Evolutionary conservation across 1,284 basidiomycete genomes (phyloP), one percentile per base, ranked within the genome.

Genomic region (Coriolopsis trogii): DNA sequence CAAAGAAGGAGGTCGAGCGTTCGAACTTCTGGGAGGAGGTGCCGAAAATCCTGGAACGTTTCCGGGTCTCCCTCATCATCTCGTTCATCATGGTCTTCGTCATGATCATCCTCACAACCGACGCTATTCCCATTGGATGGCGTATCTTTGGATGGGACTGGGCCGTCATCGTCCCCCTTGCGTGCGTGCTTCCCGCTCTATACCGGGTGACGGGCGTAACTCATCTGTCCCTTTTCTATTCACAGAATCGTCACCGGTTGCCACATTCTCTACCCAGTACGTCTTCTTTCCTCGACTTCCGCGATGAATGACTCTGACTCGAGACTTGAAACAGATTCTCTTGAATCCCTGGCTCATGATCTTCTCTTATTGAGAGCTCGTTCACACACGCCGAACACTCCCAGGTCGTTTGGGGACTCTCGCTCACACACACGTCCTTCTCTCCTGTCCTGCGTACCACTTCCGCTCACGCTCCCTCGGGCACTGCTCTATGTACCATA

Each of bases 1-100:
- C 87, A 3, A 85, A 81, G 67, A 91, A 91, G 74, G 89, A 91
- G 65, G 87, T 89, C 46, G 85, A 90, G 68, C 77, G 82, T 46
- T 89, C 85, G 13, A 93, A 93, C 69, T 93, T 94, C 75, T 94
- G 91, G 82, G 81, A 87, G 46, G 92, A 95, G 68, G 84, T 93
- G 7, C 93, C 93, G 0, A 82, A 79, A 55, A 93, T 93, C 67
- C 72, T 85, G 65, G 83, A 85, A 60, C 81, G 88, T 13, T 90
- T 91, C 72, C 83, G 87, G 69, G 63, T 84, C 20, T 74, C 84
- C 38, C 74, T 94, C 52, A 51, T 81, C 23, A 55, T 91, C 34
- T 84, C 75, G 46, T 60, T 79, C 43, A 18, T 78, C 25, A 54
- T 73, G 24, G 68, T 83, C 36, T 77, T 71, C 3, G 72, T 65